A percentile compares a stretch with the other conserved stretches of the same genome.
Conservation (phyloP, 306 rosid genomes). For the Dalbergia cultrata region DNA sequence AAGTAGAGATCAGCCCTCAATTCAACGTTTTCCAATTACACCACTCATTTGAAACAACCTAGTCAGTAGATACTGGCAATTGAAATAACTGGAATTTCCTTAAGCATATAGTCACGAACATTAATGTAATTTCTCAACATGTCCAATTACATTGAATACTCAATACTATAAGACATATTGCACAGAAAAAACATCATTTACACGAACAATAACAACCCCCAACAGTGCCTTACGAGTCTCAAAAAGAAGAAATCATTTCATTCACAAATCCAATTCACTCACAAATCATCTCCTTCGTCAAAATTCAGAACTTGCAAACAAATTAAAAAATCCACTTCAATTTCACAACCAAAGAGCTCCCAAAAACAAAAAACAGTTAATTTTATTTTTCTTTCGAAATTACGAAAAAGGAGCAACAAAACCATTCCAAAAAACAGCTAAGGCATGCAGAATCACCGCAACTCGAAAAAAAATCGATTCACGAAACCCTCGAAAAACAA, state of each 20-base stretch:
- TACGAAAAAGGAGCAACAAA: not conserved
- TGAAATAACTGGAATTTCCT: constrained; percentile 15
- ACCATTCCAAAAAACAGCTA: not conserved
- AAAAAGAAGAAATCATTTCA: not conserved
- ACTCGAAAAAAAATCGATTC: constrained; percentile 34
- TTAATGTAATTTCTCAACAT: not conserved
- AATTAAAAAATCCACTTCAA: not conserved
- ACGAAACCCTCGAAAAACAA: constrained; percentile 18
- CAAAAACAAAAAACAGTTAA: not conserved
- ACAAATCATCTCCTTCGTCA: not conserved
- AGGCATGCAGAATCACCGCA: constrained; percentile 37
- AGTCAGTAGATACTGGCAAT: constrained; percentile 3
- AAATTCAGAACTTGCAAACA: not conserved
- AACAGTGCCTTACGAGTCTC: not conserved
- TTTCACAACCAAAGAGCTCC: not conserved
- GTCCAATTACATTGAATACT: not conserved
- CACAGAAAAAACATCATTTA: not conserved
- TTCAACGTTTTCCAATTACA: constrained; percentile 12
- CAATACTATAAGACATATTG: not conserved
- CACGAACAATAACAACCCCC: not conserved
- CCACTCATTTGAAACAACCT: not conserved
- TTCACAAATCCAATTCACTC: not conserved
- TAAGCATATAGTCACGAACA: not conserved
- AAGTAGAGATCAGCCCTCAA: constrained; percentile 27
- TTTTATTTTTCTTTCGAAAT: not conserved